Percentiles rank a stretch among this genome's conserved stretches.
These are phyloP conservation scores for Cryphonectria parasitica DNA, from an alignment of 2,329 filamentous ascomycete genomes.

Conservation along the genomic window DNA sequence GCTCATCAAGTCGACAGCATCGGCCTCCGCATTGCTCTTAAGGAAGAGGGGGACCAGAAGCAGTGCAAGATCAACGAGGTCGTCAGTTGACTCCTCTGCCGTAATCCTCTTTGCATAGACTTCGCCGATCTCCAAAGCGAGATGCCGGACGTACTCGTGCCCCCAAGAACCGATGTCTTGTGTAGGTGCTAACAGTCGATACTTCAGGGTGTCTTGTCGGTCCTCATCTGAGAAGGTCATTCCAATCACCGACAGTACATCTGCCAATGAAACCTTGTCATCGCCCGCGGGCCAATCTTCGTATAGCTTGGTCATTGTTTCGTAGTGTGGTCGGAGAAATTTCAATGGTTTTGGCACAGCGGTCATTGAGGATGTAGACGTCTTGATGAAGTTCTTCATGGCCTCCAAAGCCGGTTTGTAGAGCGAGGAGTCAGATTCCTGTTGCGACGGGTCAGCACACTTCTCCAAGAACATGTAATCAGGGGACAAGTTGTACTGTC, in stretches of 20 bases:
- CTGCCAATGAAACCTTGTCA: constrained; percentile 87
- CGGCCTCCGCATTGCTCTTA: constrained; percentile 96
- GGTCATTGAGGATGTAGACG: constrained; percentile 98
- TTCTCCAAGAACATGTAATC: background rate
- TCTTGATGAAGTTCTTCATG: constrained; percentile 99
- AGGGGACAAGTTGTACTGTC: constrained; percentile 59
- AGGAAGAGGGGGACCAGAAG: constrained; percentile 91
- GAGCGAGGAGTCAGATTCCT: constrained; percentile 85
- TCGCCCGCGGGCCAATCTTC: constrained; percentile 84
- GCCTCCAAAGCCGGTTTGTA: constrained; percentile 93
- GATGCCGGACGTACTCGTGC: constrained; percentile 95
- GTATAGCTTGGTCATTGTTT: constrained; percentile 83
- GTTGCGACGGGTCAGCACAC: constrained; percentile 33
- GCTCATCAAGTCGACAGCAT: constrained; percentile 95
- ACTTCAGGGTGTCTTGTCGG: constrained; percentile 93
- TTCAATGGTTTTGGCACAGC: constrained; percentile 98
- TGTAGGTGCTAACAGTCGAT: constrained; percentile 84
- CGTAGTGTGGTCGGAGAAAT: constrained; percentile 96
- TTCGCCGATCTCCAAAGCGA: constrained; percentile 93
- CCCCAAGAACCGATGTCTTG: constrained; percentile 97
- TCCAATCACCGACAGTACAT: constrained; percentile 94
- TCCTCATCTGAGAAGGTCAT: constrained; percentile 99
- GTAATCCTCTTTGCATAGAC: constrained; percentile 88
- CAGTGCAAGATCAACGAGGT: constrained; percentile 83
- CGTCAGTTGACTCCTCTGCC: constrained; percentile 80